Base-by-base conservation (phyloP, 495 filamentous ascomycete genomes). In the Pseudotulostoma volvatum region DNA sequence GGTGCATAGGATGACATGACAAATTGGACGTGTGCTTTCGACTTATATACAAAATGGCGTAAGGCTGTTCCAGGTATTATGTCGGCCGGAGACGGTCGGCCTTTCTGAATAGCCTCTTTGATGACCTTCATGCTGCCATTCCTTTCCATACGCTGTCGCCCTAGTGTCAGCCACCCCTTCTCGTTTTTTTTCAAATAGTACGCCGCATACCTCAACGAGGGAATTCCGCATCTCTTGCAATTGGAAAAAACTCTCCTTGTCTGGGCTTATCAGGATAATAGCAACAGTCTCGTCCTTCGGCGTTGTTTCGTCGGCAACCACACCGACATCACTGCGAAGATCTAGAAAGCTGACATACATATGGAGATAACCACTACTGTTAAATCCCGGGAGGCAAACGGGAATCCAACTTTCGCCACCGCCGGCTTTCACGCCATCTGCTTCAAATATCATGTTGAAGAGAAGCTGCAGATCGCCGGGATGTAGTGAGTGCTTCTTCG, bases 391-490 rank as follows among this genome's bases (percentile, higher is more conserved):
- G 7, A 99, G 71, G 47, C 92, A 96, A 5, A 99, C 69, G 1
- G 92, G 92, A 28, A 94, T 88, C 92, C 92, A 96, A 48, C 87
- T 94, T 55, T 99, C 92, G 11, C 86, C 87, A 18, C 85, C 90
- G 3, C 81, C 84, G 33, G 76, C 76, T 45, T 85, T 85, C 50
- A 99, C 77, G 25, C 81, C 79, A 32, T 81, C 78, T 2, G 88
- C 84, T 53, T 92, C 87, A 45, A 95, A 96, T n/a, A 99, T 74
- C 92, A 99, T 96, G 49, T 94, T 94, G 68, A 99, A 96, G 18
- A 99, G 79, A 19, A 99, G 73, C 45, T 95, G 88, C 15, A 99
- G 69, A 46, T 99, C 92, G 38, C 87, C 85, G 0, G 92, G 92
- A 45, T 96, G 92, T 19, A 99, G 70, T 1, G 84, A 93, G 59